A percentile compares a stretch with the other conserved stretches of the same genome.
These are phyloP conservation scores for Plasmopara halstedii DNA, from an alignment of 352 stramenopile species.

Conservation along the genomic window DNA sequence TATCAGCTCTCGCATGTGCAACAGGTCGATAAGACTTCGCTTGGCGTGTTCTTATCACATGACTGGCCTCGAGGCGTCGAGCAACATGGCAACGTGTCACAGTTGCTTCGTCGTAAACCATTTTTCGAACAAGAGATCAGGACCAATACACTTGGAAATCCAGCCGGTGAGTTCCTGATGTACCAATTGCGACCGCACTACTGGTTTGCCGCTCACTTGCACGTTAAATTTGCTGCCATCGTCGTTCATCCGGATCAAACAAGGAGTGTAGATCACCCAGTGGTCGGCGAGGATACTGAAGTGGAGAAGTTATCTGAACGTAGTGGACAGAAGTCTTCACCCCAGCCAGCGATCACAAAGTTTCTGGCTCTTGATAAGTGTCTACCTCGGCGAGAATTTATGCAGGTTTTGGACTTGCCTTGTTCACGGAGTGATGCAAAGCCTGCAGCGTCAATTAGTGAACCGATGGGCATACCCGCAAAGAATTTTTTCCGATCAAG, in stretches of 20 bases:
- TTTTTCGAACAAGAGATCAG: slow-evolving; percentile 95
- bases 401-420: slow-evolving; percentile 90
- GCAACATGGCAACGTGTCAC: slow-evolving; percentile 87
- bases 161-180: slow-evolving; percentile 89
- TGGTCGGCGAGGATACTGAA: not conserved
- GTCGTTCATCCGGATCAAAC: slow-evolving; percentile 63
- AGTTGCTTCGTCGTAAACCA: slow-evolving; percentile 89
- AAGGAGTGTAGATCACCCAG: not conserved
- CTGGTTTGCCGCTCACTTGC: slow-evolving; percentile 98
- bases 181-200: slow-evolving; percentile 87
- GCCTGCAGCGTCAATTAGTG: not conserved
- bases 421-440: slow-evolving; percentile 1
- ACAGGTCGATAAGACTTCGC: slow-evolving; percentile 26
- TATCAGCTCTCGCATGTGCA: slow-evolving; percentile 85
- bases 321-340: slow-evolving; percentile 5
- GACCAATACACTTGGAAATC: slow-evolving; percentile 90
- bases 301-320: not conserved
- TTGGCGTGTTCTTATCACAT: slow-evolving; percentile 95
- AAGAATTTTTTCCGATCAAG: slow-evolving; percentile 1
- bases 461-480: not conserved
- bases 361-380: slow-evolving; percentile 98
- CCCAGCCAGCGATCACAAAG: slow-evolving; percentile 23
- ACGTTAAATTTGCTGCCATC: slow-evolving; percentile 97
- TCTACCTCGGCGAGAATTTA: slow-evolving; percentile 90
- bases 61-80: slow-evolving; percentile 98